These are phyloP conservation scores for Yamadazyma akitaensis DNA, from an alignment of 805 yeast genomes.

Conservation along the genomic window DNA sequence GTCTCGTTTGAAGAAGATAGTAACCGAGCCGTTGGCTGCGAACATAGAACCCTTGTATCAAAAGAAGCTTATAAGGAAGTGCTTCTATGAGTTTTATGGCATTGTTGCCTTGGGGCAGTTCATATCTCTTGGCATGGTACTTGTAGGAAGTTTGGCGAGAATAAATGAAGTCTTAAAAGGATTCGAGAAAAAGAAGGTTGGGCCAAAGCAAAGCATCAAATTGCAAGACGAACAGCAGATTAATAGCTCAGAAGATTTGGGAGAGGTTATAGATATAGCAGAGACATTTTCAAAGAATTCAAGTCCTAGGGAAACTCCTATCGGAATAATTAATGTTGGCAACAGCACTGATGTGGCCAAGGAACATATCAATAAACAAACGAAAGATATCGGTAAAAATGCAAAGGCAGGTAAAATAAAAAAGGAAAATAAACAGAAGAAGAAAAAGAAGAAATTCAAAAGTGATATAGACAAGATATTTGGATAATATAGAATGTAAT, in stretches of 20 bases:
- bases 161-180: conserved; percentile 3
- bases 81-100: conserved; percentile 61
- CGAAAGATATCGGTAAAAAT: conserved; percentile 4
- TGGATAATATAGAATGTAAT: conserved; percentile 34
- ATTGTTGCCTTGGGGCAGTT: conserved; percentile 74
- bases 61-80: conserved; percentile 37
- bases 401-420: conserved; percentile 12
- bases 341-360: conserved; percentile 9
- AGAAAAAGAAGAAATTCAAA: conserved; percentile 46
- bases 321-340: neutral
- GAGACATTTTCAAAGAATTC: neutral
- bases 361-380: conserved; percentile 5
- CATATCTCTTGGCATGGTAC: conserved; percentile 65
- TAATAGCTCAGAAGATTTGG: conserved; percentile 16
- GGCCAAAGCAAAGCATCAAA: neutral
- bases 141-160: conserved; percentile 52
- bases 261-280: conserved; percentile 1
- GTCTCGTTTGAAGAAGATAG: conserved; percentile 47
- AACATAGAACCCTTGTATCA: conserved; percentile 3
- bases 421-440: conserved; percentile 15
- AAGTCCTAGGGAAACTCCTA: neutral
- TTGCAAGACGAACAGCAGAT: neutral
- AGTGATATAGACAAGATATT: conserved; percentile 75
- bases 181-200: conserved; percentile 1
- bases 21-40: conserved; percentile 1